Base-by-base conservation (phyloP, 192 early-diverging fungal species). In the Backusella sp. region DNA sequence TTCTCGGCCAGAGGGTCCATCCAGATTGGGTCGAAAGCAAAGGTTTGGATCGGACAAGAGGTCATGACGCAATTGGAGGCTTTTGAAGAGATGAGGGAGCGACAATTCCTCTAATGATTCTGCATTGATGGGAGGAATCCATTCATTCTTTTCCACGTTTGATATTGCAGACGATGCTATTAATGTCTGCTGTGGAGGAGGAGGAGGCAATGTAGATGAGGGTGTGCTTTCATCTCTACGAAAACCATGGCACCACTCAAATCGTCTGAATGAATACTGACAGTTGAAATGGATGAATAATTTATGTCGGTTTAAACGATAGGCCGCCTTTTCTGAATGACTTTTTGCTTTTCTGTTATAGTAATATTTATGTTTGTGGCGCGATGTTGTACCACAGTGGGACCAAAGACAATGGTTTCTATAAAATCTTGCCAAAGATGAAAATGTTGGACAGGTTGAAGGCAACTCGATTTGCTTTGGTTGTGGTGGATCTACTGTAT, bases 1-100 rank as follows among this genome's bases (percentile, higher is more conserved):
- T 41, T 81, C 89, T 62, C 56, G 56, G 56, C 56, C 56, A 28
- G 56, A 62, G 11, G 26, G 56, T 26, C 93, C 92, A 69, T 91
- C 90, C 32, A 88, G 84, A 81, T 94, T 95, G 41, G 94, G 95
- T 26, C 94, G 89, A 86, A 97, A 97, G 78, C 94, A 90, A 26
- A 97, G 87, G 77, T 96, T 91, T 2, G 94, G 91, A 79, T 97
- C 95, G 78, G 96, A 94, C 34, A 92, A 85, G 66, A 97, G 87
- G 76, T 97, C 96, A 74, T 97, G 96, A 14, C 96, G 89, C 17
- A 97, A 87, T 59, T 95, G 94, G 44, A 91, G 84, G 77, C 94
- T 96, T 66, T 91, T 88, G 77, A 96, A 85, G 39, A 97, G 93
- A 85, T 94, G 92, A 56, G 90, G 83, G 66, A 96, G 84, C 39